Evolutionary conservation across 768 basidiomycete genomes (phyloP), one percentile per base, ranked within the genome.

Genomic region (Scleroderma bovista): DNA sequence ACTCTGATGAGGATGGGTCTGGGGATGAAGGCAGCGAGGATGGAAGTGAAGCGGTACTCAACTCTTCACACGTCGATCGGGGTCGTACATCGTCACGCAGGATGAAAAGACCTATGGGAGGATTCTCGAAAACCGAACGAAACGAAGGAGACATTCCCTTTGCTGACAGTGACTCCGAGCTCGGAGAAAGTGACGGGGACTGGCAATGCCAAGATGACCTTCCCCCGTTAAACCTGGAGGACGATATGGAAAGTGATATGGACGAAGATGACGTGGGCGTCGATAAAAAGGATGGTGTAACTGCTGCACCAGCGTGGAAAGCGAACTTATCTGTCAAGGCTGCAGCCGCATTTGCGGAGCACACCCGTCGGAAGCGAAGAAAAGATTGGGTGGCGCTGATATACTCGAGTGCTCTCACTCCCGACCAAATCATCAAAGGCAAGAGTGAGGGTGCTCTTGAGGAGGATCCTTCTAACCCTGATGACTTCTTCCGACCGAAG

Each of bases 371-470:
- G 22, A 70, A 66, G 9, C 72, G 73, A 33, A 74, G 76, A 51
- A 81, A 78, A 57, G 82, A 95, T 62, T 88, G 93, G 81, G 90
- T 84, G 60, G 84, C 84, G 46, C 77, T 95, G 41, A 89, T 97
- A 46, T 97, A 97, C 65, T 74, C 75, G 34, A 78, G 78, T 39
- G 65, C 75, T 4, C 75, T 92, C 11, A 78, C 84, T 3, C 86
- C 92, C 0, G 75, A 78, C 48, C 76, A 90, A 59, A 81, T 94
- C 36, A 60, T 86, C 1, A 60, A 65, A 1, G 79, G 77, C 7
- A 64, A 69, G 10, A 29, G 29, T n/a, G 36, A 33, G n/a, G 29
- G 31, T 20, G 22, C 33, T 2, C 37, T 24, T 17, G 32, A 50
- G 24, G 42, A n/a, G 46, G 23, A 49, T 47, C 20, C 58, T 19